A percentile compares a stretch with the other conserved stretches of the same genome.
Conservation (phyloP, 2,329 filamentous ascomycete genomes). For the Rugonectria rugulosa region DNA sequence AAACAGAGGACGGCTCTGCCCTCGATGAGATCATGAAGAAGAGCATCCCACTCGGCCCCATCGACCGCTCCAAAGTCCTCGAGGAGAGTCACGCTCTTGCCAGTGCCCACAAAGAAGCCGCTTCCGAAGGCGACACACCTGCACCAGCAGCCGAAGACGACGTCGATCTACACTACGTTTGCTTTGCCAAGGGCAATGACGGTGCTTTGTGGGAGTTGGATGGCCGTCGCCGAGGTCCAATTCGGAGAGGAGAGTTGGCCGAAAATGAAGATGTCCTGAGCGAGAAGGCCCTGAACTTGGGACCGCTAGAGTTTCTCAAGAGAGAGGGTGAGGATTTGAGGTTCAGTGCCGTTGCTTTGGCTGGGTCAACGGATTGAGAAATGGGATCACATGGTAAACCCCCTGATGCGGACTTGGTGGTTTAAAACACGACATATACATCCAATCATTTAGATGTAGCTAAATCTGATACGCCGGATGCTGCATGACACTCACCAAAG, state of each 20-base stretch:
- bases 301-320: conserved; percentile 65
- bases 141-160: conserved; percentile 81
- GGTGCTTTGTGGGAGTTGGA: conserved; percentile 70
- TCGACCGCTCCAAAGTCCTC: conserved; percentile 73
- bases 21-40: conserved; percentile 71
- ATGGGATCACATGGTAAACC: background rate
- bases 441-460: no score
- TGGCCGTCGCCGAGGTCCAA: conserved; percentile 64
- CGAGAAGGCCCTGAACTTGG: conserved; percentile 75
- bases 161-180: conserved; percentile 95
- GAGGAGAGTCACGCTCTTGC: conserved; percentile 81
- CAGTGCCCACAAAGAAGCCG: conserved; percentile 79
- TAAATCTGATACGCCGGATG: no score
- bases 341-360: conserved; percentile 66
- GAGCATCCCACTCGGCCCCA: conserved; percentile 74
- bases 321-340: conserved; percentile 63
- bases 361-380: conserved; percentile 56
- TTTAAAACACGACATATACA: no score
- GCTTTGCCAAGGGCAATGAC: conserved; percentile 80
- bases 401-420: no score
- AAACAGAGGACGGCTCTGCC: conserved; percentile 57
- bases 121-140: conserved; percentile 76
- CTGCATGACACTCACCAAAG: no score
- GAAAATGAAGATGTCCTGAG: conserved; percentile 76
- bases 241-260: conserved; percentile 62